phyloP scores from a whole-genome alignment of 164 flowering plant species.

The Sedum album region DNA sequence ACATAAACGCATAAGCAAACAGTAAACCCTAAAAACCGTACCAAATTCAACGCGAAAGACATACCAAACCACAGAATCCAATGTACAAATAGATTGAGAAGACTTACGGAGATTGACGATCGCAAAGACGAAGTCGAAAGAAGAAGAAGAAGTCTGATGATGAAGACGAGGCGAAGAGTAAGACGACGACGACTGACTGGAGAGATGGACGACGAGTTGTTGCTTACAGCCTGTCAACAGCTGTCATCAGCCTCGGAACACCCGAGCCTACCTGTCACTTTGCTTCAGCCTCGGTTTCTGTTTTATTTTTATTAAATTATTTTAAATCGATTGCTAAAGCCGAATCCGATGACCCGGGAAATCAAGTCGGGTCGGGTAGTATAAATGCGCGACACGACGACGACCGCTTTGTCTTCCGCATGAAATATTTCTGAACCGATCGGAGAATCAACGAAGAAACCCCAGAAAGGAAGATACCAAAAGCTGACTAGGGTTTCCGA shows the following conservation, averaged over 20 bases:
- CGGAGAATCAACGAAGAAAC: no score
- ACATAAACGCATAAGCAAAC: background rate
- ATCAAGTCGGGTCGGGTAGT: background rate
- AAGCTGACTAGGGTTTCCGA: conserved; percentile 1
- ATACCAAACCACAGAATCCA: background rate
- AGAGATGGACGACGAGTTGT: conserved; percentile 26
- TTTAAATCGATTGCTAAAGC: no score
- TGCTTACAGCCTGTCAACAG: conserved; percentile 56
- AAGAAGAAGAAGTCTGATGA: background rate
- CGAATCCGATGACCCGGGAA: background rate
- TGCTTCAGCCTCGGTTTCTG: background rate
- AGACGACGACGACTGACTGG: conserved; percentile 8
- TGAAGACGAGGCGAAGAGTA: background rate
- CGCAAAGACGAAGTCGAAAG: background rate
- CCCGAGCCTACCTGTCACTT: conserved; percentile 14
- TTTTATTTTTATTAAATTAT: background rate
- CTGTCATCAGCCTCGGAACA: conserved; percentile 17
- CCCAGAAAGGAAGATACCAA: background rate
- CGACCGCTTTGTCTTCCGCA: background rate
- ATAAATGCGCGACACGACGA: background rate
- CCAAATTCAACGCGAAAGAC: background rate
- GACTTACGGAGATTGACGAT: conserved; percentile 14
- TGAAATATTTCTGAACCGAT: background rate
- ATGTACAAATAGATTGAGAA: conserved; percentile 11
- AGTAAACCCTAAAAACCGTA: background rate